These are phyloP conservation scores for Amaranthus cruentus DNA, from an alignment of 148 eudicot genomes.

Conservation along the genomic window DNA sequence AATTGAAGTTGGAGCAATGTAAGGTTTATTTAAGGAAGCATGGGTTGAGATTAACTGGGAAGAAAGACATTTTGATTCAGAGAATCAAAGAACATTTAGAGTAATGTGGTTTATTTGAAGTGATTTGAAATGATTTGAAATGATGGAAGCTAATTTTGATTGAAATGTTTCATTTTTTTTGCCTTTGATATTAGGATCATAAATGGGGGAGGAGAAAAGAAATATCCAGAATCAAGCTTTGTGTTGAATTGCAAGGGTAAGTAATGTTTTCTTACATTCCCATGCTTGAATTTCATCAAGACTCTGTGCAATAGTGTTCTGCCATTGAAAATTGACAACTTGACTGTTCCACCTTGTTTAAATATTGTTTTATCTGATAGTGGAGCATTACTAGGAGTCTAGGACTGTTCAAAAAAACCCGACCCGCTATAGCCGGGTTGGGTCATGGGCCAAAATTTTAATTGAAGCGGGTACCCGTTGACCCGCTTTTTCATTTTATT, in stretches of 20 bases:
- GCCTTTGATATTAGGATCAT: constrained; percentile 36
- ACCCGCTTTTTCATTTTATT: no score
- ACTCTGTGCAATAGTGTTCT: no score
- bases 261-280: neutral
- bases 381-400: no score
- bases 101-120: constrained; percentile 27
- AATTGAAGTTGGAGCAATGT: no score
- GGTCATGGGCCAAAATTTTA: neutral
- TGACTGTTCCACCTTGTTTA: neutral
- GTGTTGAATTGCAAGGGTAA: constrained; percentile 75
- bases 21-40: no score
- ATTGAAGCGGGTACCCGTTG: no score
- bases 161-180: neutral
- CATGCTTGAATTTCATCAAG: no score
- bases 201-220: constrained; percentile 58
- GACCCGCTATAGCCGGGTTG: neutral
- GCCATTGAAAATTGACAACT: neutral
- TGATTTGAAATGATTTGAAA: neutral
- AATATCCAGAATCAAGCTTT: constrained; percentile 72
- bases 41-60: constrained; percentile 56
- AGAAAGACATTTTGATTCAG: constrained; percentile 49
- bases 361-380: neutral
- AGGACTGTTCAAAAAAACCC: no score
- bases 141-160: no score
- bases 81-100: constrained; percentile 67